Percentiles rank a stretch among this genome's conserved stretches.
Conservation (phyloP, 768 basidiomycete genomes). For the Paxillus involutus region DNA sequence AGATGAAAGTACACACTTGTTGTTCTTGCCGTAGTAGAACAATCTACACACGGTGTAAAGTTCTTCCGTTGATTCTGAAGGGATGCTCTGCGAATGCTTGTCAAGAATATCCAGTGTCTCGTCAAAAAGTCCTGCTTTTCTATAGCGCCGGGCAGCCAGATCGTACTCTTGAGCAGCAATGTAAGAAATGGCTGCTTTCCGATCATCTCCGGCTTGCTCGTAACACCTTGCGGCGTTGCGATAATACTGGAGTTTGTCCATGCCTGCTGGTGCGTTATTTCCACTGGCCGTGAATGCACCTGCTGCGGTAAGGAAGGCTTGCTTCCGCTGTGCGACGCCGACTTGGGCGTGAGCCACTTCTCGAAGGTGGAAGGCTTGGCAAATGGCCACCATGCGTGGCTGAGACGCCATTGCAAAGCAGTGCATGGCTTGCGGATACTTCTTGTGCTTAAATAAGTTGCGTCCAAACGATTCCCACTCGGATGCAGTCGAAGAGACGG, state of each 20-base stretch:
- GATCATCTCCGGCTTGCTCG: slow-evolving; percentile 37
- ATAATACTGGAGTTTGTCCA: slow-evolving; percentile 37
- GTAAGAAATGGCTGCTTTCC: slow-evolving; percentile 47
- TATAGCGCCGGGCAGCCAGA: slow-evolving; percentile 45
- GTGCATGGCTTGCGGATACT: slow-evolving; percentile 52
- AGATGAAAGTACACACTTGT: slow-evolving; percentile 14
- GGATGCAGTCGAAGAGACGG: slow-evolving; percentile 47
- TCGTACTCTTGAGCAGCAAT: slow-evolving; percentile 42
- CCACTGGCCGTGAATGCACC: slow-evolving; percentile 48
- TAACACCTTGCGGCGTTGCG: slow-evolving; percentile 48
- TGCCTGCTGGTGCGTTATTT: slow-evolving; percentile 21
- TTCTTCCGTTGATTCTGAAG: slow-evolving; percentile 28
- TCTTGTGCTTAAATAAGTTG: slow-evolving; percentile 37
- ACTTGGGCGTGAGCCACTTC: slow-evolving; percentile 43
- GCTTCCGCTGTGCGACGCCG: slow-evolving; percentile 24
- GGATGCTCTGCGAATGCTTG: slow-evolving; percentile 31
- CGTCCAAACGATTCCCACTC: slow-evolving; percentile 47
- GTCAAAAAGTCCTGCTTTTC: slow-evolving; percentile 51
- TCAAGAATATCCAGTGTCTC: slow-evolving; percentile 50
- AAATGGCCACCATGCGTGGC: slow-evolving; percentile 42
- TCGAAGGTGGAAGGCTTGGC: slow-evolving; percentile 54
- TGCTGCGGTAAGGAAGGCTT: slow-evolving; percentile 47
- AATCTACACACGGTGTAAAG: slow-evolving; percentile 47
- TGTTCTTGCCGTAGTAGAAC: slow-evolving; percentile 39
- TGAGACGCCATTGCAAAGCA: slow-evolving; percentile 51